Percentiles rank a stretch among this genome's conserved stretches.
phyloP scores from a whole-genome alignment of 371 early-diverging fungal species.

The Entomophthora muscae region DNA sequence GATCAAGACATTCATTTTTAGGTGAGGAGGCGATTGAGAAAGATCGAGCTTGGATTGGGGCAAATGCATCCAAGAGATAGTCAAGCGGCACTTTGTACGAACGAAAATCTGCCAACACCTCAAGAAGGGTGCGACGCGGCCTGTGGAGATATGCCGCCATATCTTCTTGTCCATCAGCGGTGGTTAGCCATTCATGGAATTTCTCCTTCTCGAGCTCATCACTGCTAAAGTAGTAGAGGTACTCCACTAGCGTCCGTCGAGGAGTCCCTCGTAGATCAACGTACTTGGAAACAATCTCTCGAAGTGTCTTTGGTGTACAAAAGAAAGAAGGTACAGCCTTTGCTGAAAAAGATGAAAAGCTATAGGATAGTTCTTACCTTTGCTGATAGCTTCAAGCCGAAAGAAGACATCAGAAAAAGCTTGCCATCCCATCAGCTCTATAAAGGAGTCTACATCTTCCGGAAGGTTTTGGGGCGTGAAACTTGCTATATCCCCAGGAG shows the following conservation, averaged over 20 bases:
- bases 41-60: constrained; percentile 49
- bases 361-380: constrained; percentile 13
- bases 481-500: constrained; percentile 66
- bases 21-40: constrained; percentile 66
- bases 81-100: constrained; percentile 49
- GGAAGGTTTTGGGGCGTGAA: constrained; percentile 53
- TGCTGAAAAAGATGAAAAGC: constrained; percentile 12
- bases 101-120: constrained; percentile 67
- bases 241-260: constrained; percentile 72
- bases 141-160: constrained; percentile 65
- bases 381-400: constrained; percentile 19
- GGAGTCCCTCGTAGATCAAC: constrained; percentile 76
- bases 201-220: constrained; percentile 56
- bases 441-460: constrained; percentile 41
- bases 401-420: constrained; percentile 44
- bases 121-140: constrained; percentile 56
- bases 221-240: constrained; percentile 55
- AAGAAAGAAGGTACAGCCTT: constrained; percentile 24
- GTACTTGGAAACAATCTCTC: constrained; percentile 42
- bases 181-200: constrained; percentile 52
- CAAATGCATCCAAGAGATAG: constrained; percentile 71
- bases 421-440: constrained; percentile 52
- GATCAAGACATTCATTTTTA: constrained; percentile 26
- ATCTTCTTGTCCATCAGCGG: constrained; percentile 49
- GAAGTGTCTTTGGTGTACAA: constrained; percentile 33